Percentiles rank a stretch among this genome's conserved stretches.
Evolutionary conservation across 1,284 basidiomycete species (phyloP).

Genomic region (Pseudozyma sp.): DNA sequence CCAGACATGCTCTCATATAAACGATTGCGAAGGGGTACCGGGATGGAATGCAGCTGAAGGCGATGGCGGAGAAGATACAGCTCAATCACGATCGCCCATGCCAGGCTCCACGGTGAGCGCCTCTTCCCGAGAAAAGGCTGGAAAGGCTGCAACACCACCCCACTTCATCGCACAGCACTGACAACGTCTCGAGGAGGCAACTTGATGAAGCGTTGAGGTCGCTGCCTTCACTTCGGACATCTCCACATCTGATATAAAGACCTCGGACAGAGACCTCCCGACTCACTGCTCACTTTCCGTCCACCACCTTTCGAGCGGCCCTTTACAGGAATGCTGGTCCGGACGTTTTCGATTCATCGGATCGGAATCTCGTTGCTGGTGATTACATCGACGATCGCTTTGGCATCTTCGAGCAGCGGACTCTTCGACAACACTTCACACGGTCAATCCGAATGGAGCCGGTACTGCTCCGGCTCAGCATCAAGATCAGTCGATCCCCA

Average conservation of each 20-base stretch:
- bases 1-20: no score
- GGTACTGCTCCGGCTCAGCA: constrained; percentile 9
- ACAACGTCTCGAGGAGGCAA: background rate
- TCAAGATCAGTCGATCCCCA: background rate
- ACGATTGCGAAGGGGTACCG: no score
- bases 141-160: background rate
- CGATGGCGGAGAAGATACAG: no score
- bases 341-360: background rate
- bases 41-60: no score
- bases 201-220: no score
- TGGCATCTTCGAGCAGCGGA: background rate
- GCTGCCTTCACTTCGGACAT: no score
- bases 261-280: no score
- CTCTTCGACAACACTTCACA: constrained; percentile 20
- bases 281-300: no score
- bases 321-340: background rate
- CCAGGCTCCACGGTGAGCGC: no score
- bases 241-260: no score
- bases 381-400: background rate
- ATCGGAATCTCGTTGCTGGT: constrained; percentile 7
- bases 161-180: background rate
- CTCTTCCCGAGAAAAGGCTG: background rate
- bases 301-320: no score
- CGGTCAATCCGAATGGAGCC: constrained; percentile 24
- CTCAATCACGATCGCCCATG: no score